A percentile compares a stretch with the other conserved stretches of the same genome.
Evolutionary conservation across 208 protist genomes (phyloP).

Genomic region (Kentomonas sorsogonicus): DNA sequence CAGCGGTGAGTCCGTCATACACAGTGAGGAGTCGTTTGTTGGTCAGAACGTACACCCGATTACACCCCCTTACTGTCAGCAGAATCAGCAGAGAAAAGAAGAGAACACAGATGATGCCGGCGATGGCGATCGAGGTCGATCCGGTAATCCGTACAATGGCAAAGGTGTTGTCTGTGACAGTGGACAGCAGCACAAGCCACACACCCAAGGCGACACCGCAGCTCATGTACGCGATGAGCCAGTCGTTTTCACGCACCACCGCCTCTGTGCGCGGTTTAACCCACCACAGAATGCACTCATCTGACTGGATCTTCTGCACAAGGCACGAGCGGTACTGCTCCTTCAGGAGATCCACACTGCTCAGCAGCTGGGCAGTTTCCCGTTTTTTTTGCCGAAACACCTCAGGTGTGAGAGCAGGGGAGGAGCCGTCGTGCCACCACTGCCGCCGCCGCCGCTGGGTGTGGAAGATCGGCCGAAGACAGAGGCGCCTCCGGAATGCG

Average conservation of each 20-base stretch:
- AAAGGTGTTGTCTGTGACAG: constrained; percentile 26
- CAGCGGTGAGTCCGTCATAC: constrained; percentile 34
- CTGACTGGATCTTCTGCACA: constrained; percentile 22
- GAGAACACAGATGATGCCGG: constrained; percentile 25
- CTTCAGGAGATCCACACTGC: constrained; percentile 27
- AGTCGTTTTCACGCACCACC: constrained; percentile 38
- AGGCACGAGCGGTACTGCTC: constrained; percentile 24
- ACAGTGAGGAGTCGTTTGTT: constrained; percentile 46
- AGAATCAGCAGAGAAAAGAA: constrained; percentile 31
- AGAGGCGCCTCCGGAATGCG: neutral
- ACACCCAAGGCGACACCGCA: constrained; percentile 32
- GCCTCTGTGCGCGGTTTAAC: constrained; percentile 27
- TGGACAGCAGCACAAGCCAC: constrained; percentile 40
- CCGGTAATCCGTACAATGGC: constrained; percentile 29
- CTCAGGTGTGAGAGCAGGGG: neutral
- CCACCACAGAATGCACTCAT: constrained; percentile 52
- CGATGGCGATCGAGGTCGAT: constrained; percentile 25
- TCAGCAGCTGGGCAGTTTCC: constrained; percentile 47
- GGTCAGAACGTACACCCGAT: constrained; percentile 48
- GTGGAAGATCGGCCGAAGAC: neutral
- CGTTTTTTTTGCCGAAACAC: constrained; percentile 25
- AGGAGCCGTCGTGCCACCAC: neutral
- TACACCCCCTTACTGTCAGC: constrained; percentile 26
- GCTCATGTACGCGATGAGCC: constrained; percentile 35
- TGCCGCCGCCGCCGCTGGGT: neutral